Conservation (phyloP, 2,329 filamentous ascomycete species). For the Apiospora phragmitis region DNA sequence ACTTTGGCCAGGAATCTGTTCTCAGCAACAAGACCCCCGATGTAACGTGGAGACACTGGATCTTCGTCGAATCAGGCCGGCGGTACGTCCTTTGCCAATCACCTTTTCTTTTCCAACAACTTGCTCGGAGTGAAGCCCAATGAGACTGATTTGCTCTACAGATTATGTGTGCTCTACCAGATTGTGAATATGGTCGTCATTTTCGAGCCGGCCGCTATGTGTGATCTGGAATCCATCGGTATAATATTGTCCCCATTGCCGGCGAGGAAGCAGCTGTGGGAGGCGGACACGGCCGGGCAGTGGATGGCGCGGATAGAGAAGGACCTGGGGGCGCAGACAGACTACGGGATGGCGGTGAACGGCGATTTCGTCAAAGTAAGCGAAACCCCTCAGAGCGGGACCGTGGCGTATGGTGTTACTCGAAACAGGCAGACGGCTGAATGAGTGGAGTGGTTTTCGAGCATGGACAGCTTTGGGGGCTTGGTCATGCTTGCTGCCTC, state of each 20-base stretch:
- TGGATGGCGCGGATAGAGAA: constrained; percentile 36
- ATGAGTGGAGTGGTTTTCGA: constrained; percentile 47
- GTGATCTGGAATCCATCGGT: constrained; percentile 30
- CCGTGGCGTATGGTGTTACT: not conserved
- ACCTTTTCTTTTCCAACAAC: not conserved
- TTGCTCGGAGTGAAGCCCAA: not conserved
- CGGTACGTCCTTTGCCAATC: constrained; percentile 26
- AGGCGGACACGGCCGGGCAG: constrained; percentile 34
- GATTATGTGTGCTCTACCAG: constrained; percentile 40
- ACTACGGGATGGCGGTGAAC: constrained; percentile 31
- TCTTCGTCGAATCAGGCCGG: constrained; percentile 40
- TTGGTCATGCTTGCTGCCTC: constrained; percentile 47
- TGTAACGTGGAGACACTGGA: constrained; percentile 39
- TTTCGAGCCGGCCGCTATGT: constrained; percentile 40
- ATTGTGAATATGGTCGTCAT: constrained; percentile 43
- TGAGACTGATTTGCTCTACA: constrained; percentile 22
- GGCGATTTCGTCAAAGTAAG: constrained; percentile 35
- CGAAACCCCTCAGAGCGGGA: constrained; percentile 15
- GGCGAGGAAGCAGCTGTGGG: constrained; percentile 43
- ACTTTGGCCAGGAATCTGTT: not conserved
- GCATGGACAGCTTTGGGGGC: constrained; percentile 45
- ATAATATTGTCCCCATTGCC: constrained; percentile 44
- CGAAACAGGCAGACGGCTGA: constrained; percentile 23
- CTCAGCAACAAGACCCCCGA: constrained; percentile 17
- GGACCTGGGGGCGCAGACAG: constrained; percentile 21